Conservation (phyloP, 176 grass and related monocot genomes). For the Oryza coarctata region DNA sequence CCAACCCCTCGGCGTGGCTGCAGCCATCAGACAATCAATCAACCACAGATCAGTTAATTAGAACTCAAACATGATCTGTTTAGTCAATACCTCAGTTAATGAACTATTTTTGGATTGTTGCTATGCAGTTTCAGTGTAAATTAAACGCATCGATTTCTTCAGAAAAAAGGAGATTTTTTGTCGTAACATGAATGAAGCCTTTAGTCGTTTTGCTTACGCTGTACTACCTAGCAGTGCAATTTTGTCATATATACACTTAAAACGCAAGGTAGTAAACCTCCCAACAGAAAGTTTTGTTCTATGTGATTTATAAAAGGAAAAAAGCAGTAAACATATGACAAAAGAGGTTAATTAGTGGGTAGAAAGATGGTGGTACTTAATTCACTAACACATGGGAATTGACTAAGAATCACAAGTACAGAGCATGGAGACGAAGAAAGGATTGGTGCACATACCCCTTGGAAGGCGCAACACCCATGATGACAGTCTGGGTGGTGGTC, state of each 20-base stretch:
- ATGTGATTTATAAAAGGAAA: not conserved
- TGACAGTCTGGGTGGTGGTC: slow-evolving; percentile 39
- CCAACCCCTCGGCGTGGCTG: slow-evolving; percentile 42
- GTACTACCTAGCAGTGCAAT: not conserved
- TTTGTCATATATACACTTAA: not conserved
- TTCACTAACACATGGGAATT: not conserved
- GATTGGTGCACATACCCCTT: slow-evolving; percentile 38
- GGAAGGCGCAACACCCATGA: slow-evolving; percentile 60
- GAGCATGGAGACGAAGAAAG: not conserved
- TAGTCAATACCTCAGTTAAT: not conserved
- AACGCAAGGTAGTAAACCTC: not conserved
- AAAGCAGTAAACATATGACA: not conserved
- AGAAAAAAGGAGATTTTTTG: not conserved
- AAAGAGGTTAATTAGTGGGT: not conserved
- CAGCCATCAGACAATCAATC: not conserved
- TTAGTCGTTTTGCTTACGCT: not conserved
- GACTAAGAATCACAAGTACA: not conserved
- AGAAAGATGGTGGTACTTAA: not conserved
- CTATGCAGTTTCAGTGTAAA: not conserved
- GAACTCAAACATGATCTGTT: not conserved
- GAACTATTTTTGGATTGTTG: not conserved
- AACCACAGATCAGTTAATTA: no score
- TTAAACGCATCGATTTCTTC: not conserved
- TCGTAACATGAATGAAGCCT: not conserved
- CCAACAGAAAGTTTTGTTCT: not conserved